Conservation (phyloP, 108 stramenopile species). For the Nitzschia sp. region DNA sequence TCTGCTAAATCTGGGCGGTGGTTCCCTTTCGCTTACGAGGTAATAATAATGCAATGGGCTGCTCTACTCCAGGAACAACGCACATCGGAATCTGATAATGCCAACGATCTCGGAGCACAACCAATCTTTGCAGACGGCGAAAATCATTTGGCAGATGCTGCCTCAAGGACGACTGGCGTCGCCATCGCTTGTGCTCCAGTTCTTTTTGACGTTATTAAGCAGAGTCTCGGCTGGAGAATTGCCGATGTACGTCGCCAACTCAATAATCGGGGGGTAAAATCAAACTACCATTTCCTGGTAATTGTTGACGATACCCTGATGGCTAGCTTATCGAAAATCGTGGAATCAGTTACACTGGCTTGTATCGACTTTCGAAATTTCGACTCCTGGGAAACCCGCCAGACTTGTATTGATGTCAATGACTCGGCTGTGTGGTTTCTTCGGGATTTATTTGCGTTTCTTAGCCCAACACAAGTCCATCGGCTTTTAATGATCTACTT, state of each 20-base stretch:
- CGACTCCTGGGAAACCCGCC: slow-evolving; percentile 79
- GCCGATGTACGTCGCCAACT: slow-evolving; percentile 45
- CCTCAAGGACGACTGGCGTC: slow-evolving; percentile 64
- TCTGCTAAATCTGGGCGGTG: slow-evolving; percentile 52
- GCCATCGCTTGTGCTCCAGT: slow-evolving; percentile 85
- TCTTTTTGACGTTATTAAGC: slow-evolving; percentile 86
- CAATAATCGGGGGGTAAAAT: neutral
- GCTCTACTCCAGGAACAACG: slow-evolving; percentile 75
- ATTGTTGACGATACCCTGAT: slow-evolving; percentile 69
- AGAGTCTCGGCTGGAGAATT: slow-evolving; percentile 78
- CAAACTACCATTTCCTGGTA: slow-evolving; percentile 54
- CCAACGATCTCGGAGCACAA: neutral
- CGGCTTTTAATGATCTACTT: slow-evolving; percentile 73
- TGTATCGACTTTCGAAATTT: slow-evolving; percentile 86
- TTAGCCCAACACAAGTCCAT: slow-evolving; percentile 68
- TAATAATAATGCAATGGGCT: slow-evolving; percentile 88
- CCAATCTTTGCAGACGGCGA: neutral
- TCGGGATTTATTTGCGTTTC: slow-evolving; percentile 78
- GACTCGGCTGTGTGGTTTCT: slow-evolving; percentile 82
- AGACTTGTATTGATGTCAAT: slow-evolving; percentile 87
- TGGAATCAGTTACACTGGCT: slow-evolving; percentile 77
- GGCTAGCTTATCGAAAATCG: slow-evolving; percentile 58
- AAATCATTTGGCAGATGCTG: slow-evolving; percentile 61
- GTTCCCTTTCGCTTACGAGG: slow-evolving; percentile 89
- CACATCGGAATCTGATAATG: slow-evolving; percentile 29